phyloP scores from a whole-genome alignment of 257 asterid species.

The Solanum acaule region DNA sequence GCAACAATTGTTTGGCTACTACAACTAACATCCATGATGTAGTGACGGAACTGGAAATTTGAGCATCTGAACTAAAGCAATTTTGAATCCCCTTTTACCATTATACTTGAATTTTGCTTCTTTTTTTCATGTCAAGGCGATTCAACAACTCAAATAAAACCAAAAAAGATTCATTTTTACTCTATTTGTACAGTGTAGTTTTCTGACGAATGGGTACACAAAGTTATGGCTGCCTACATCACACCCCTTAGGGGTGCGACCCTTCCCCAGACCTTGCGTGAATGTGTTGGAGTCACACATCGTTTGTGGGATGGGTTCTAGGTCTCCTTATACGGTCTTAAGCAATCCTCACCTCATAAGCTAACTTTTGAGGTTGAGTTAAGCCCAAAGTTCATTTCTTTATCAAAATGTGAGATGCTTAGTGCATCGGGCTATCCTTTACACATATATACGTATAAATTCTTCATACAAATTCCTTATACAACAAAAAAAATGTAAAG shows the following conservation, averaged over 20 bases:
- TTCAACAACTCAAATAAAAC: not conserved
- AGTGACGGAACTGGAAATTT: not conserved
- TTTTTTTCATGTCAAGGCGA: not conserved
- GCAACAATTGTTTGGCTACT: not conserved
- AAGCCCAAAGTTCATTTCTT: not conserved
- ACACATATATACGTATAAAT: not conserved
- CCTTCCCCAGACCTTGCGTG: not conserved
- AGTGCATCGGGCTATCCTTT: not conserved
- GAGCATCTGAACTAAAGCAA: not conserved
- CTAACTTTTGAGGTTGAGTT: too few relatives aligned
- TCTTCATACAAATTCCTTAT: not conserved
- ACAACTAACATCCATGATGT: not conserved
- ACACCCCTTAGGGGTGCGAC: not conserved
- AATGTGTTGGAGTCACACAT: not conserved
- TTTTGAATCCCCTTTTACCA: not conserved
- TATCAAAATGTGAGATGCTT: not conserved
- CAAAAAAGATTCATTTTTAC: too few relatives aligned
- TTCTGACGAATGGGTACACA: not conserved
- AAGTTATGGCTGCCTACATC: not conserved
- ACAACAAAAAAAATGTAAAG: not conserved
- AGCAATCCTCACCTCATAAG: not conserved
- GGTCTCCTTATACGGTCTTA: not conserved
- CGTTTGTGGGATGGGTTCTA: not conserved
- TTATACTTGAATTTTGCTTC: not conserved
- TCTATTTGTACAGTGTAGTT: not conserved